phyloP scores from a whole-genome alignment of 2,329 filamentous ascomycete species.

The Xylaria hypoxylon region DNA sequence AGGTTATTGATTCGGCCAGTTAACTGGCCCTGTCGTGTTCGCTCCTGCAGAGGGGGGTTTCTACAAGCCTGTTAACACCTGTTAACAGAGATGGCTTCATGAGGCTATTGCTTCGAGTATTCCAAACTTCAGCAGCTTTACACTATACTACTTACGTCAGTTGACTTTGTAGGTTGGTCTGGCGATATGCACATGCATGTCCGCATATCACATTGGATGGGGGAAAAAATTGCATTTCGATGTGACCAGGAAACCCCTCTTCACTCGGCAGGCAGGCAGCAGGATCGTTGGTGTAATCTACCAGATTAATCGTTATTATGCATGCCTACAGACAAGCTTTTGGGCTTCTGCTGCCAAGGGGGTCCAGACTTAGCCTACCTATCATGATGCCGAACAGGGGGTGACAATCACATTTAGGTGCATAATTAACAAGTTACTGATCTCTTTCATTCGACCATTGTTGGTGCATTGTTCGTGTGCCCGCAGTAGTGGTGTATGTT shows the following conservation, averaged over 20 bases:
- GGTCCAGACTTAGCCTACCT: conserved; percentile 30
- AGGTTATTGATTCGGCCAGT: not conserved
- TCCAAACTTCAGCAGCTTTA: not conserved
- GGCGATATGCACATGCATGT: conserved; percentile 4
- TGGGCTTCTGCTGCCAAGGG: conserved; percentile 37
- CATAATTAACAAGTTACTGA: conserved; percentile 1
- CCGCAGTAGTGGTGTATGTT: conserved; percentile 13
- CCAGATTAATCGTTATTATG: not conserved
- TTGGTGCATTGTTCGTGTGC: too few relatives aligned
- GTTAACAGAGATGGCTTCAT: too few relatives aligned
- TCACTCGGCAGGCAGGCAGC: conserved; percentile 8
- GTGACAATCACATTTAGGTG: conserved; percentile 21
- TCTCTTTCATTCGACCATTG: conserved; percentile 20
- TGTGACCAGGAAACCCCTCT: not conserved
- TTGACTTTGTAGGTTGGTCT: not conserved
- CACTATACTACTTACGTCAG: not conserved
- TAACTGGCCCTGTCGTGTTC: not conserved
- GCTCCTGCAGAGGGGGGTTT: not conserved
- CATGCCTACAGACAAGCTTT: conserved; percentile 35
- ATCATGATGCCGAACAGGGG: conserved; percentile 25
- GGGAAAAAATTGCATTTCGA: not conserved
- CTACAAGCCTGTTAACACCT: too few relatives aligned
- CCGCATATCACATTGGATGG: not conserved
- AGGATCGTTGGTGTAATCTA: conserved; percentile 18
- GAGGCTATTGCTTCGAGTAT: not conserved